These are phyloP conservation scores for Paramecium biaurelia DNA, from an alignment of 73 alveolate genomes.

Conservation along the genomic window DNA sequence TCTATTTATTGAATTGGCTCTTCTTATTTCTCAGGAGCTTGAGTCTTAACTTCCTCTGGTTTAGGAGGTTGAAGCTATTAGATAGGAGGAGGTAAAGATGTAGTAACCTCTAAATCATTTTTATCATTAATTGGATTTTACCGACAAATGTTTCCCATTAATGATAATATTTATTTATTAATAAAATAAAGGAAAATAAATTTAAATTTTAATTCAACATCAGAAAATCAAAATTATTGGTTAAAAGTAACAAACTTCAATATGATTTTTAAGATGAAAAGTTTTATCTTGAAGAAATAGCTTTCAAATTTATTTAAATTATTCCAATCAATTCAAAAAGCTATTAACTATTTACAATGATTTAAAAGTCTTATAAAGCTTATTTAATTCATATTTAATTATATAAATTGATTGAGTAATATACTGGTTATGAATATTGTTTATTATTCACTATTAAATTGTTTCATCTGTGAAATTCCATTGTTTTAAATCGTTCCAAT, in stretches of 20 bases:
- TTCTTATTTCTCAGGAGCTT: not conserved
- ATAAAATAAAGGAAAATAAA: not conserved
- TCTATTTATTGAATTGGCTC: not conserved
- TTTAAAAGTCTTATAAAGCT: not conserved
- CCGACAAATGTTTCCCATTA: slow-evolving; percentile 30
- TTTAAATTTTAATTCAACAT: not conserved
- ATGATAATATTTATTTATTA: not conserved
- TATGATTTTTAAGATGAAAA: too few relatives aligned
- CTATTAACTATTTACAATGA: not conserved
- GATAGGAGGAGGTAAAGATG: not conserved
- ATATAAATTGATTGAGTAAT: not conserved
- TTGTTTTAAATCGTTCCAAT: not conserved
- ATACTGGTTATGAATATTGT: not conserved
- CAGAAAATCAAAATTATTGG: not conserved
- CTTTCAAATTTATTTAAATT: too few relatives aligned
- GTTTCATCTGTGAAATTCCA: slow-evolving; percentile 2
- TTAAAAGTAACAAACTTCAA: not conserved
- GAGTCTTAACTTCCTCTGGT: not conserved
- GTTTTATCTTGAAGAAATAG: too few relatives aligned
- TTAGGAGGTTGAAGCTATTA: not conserved
- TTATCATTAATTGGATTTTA: not conserved
- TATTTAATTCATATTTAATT: not conserved
- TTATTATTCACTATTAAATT: not conserved
- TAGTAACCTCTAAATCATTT: not conserved
- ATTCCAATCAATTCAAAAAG: too few relatives aligned